Percentiles rank a stretch among this genome's conserved stretches.
Evolutionary conservation across 345 rosid species (phyloP).

Genomic region (Dovyalis caffra): DNA sequence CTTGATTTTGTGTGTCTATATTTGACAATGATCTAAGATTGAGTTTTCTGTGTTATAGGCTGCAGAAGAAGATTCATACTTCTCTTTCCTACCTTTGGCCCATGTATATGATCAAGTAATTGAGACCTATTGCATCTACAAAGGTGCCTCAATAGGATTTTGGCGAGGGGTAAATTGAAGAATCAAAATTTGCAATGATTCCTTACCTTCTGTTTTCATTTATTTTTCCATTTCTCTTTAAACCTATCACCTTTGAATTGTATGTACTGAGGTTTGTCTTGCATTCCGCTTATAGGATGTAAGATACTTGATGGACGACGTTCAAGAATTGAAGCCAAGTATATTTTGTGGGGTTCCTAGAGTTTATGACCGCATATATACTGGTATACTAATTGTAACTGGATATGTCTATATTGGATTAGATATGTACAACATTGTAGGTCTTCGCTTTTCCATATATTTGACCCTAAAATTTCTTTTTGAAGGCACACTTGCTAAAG

Average conservation of each 20-base stretch:
- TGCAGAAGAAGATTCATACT: conserved; percentile 69
- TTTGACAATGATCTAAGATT: neutral
- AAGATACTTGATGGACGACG: conserved; percentile 70
- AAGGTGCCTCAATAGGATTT: conserved; percentile 81
- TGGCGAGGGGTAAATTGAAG: conserved; percentile 74
- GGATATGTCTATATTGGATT: neutral
- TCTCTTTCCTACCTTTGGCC: conserved; percentile 94
- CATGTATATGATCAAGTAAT: conserved; percentile 85
- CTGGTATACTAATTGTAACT: conserved; percentile 38
- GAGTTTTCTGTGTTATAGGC: conserved; percentile 40
- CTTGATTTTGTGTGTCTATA: neutral
- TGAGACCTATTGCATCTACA: conserved; percentile 71
- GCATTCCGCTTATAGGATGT: conserved; percentile 50
- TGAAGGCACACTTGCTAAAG: conserved; percentile 66
- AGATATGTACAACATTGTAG: neutral
- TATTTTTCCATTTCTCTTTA: neutral
- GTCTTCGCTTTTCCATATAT: neutral
- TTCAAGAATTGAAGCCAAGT: conserved; percentile 81
- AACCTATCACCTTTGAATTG: neutral
- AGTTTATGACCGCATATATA: conserved; percentile 79
- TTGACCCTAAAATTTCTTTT: conserved; percentile 16
- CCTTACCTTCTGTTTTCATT: neutral
- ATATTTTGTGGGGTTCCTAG: conserved; percentile 84
- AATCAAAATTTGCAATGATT: neutral
- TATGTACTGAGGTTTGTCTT: neutral